Evolutionary conservation across 2,329 filamentous ascomycete species (phyloP), one percentile per base, ranked within the genome.

Genomic region (Emericellopsis cladophorae): DNA sequence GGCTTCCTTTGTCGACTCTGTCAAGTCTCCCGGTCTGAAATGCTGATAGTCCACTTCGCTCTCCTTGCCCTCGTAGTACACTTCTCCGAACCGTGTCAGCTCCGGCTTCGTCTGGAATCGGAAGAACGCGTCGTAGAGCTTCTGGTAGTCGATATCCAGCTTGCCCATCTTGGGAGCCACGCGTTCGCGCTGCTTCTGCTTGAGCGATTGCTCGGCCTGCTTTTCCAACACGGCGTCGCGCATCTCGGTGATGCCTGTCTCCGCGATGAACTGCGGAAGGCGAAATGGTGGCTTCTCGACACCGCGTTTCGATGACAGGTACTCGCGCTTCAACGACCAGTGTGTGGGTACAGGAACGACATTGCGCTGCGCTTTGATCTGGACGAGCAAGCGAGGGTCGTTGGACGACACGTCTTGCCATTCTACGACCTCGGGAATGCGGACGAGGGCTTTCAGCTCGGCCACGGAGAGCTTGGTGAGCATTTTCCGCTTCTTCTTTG

Each of bases 1-100:
- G 5, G 92, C 90, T 55, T 96, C 90, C 54, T 86, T 90, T 33
- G 95, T 72, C 51, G 86, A 81, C 42, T 96, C 87, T 50, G 81
- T 92, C 38, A 96, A 62, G 51, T 96, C 89, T 31, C 92, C 92
- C 1, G 92, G 86, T 48, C 88, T 80, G 44, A 95, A 76, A 62
- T 95, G 85, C 51, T 85, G 81, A 47, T 94, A 74, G 57, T 96
- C 94, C 1, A 92, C 95, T 62, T 98, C 92, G 55, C 86, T 92
- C 58, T 98, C 92, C 60, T 98, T 98, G 56, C 92, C 92, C 62
- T 98, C 92, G 59, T 96, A 96, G 62, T 98, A 98, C n/a, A 98
- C 89, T 60, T 98, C 92, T 33, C 92, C 92, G 52, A 95, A 98
- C 35, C 89, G 77, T 26, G 92, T 96, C 47, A 98, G 67, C 51